A percentile compares a stretch with the other conserved stretches of the same genome.
These are phyloP conservation scores for Aspergillus hancockii DNA, from an alignment of 495 filamentous ascomycete genomes.

Conservation along the genomic window DNA sequence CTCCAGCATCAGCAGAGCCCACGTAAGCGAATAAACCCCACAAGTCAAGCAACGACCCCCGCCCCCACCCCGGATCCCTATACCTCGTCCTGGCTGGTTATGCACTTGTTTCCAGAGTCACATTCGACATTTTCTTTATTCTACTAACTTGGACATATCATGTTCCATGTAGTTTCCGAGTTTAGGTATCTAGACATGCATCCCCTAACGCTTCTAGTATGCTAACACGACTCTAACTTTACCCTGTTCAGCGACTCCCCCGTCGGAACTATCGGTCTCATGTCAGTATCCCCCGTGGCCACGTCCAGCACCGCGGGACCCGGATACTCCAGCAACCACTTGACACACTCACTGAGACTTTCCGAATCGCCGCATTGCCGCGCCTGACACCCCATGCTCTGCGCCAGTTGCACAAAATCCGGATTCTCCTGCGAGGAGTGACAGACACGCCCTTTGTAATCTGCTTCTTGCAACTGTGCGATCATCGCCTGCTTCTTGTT, in stretches of 20 bases:
- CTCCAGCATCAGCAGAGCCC: no score
- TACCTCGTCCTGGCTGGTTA: no score
- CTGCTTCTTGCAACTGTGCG: slow-evolving; percentile 91
- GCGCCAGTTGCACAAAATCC: slow-evolving; percentile 48
- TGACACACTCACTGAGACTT: slow-evolving; percentile 64
- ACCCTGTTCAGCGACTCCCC: neutral
- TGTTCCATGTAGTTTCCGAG: no score
- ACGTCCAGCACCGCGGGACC: slow-evolving; percentile 1
- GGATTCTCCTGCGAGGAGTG: slow-evolving; percentile 93
- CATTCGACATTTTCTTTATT: no score
- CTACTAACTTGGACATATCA: no score
- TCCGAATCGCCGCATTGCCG: slow-evolving; percentile 56
- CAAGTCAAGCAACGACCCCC: no score
- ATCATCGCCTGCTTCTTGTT: slow-evolving; percentile 97
- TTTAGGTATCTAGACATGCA: no score
- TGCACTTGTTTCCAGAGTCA: no score
- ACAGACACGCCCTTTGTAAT: slow-evolving; percentile 89
- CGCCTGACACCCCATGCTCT: slow-evolving; percentile 67
- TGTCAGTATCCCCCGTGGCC: neutral
- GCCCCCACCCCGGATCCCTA: no score
- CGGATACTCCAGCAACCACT: slow-evolving; percentile 62
- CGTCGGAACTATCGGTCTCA: neutral
- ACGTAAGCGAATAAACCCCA: no score
- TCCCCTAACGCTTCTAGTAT: no score
- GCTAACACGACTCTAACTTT: neutral